These are phyloP conservation scores for Myxozyma geophila DNA, from an alignment of 805 yeast species.

Conservation along the genomic window DNA sequence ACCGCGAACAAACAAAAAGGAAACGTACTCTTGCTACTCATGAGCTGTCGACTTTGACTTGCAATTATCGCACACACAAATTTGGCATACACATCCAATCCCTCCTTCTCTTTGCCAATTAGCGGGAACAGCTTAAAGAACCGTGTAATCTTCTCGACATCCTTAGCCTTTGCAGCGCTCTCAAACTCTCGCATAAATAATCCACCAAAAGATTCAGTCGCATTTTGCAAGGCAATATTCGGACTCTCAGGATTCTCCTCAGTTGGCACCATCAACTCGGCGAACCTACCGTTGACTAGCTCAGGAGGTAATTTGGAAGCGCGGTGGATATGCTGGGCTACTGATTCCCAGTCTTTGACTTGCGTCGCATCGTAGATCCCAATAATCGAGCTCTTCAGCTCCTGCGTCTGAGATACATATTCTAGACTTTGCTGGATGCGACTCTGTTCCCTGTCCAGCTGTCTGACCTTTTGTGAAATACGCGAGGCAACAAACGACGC, in stretches of 20 bases:
- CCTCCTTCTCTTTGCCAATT: conserved; percentile 70
- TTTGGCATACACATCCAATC: conserved; percentile 78
- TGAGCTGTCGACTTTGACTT: conserved; percentile 65
- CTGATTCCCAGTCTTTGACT: conserved; percentile 71
- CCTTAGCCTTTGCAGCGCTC: conserved; percentile 66
- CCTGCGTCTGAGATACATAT: conserved; percentile 68
- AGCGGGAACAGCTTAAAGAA: conserved; percentile 88
- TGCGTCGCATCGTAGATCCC: conserved; percentile 72
- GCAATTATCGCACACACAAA: conserved; percentile 86
- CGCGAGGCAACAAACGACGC: conserved; percentile 69
- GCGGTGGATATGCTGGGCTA: conserved; percentile 62
- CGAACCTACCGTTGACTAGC: conserved; percentile 66
- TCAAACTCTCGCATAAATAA: conserved; percentile 67
- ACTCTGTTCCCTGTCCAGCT: conserved; percentile 70
- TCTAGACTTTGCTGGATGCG: conserved; percentile 64
- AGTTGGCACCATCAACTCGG: conserved; percentile 82
- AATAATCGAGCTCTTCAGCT: conserved; percentile 66
- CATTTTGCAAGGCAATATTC: conserved; percentile 54
- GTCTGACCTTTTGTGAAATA: conserved; percentile 69
- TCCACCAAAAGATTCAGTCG: conserved; percentile 62
- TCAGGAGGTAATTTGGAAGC: conserved; percentile 60
- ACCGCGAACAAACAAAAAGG: background rate
- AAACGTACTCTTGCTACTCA: conserved; percentile 30
- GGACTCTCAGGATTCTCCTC: conserved; percentile 85
- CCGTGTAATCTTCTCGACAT: conserved; percentile 72